Percentiles rank a stretch among this genome's conserved stretches.
phyloP scores from a whole-genome alignment of 371 early-diverging fungal species.

The Actinomortierella ambigua region DNA sequence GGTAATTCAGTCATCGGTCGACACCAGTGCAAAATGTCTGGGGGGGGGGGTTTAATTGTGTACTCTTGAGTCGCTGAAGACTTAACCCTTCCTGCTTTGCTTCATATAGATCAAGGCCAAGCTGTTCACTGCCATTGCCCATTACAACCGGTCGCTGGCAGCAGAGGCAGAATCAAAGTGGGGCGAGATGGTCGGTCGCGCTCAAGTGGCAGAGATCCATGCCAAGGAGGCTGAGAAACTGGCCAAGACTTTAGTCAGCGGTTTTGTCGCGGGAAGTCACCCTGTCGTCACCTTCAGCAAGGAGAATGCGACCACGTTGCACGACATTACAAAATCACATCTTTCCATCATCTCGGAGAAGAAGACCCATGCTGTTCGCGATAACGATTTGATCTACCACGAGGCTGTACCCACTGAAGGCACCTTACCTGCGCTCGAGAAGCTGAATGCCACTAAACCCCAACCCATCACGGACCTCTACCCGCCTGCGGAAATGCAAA shows the following conservation, averaged over 20 bases:
- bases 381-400: constrained; percentile 97
- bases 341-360: constrained; percentile 67
- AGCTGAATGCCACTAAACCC: constrained; percentile 76
- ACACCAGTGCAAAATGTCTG: not conserved
- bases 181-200: constrained; percentile 85
- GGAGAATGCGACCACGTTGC: constrained; percentile 65
- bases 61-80: not conserved
- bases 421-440: constrained; percentile 81
- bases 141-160: constrained; percentile 80
- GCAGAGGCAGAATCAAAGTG: constrained; percentile 80
- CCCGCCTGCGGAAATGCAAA: constrained; percentile 68
- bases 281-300: constrained; percentile 50
- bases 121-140: constrained; percentile 83
- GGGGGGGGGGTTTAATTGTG: not conserved
- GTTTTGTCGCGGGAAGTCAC: constrained; percentile 43
- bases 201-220: constrained; percentile 74
- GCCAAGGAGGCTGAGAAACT: constrained; percentile 87
- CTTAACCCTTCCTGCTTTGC: not conserved
- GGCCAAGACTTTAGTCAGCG: constrained; percentile 63
- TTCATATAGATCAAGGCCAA: constrained; percentile 74
- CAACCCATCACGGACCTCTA: constrained; percentile 80
- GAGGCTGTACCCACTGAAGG: constrained; percentile 83
- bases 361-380: constrained; percentile 65
- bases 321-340: constrained; percentile 67
- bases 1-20: constrained; percentile 19